Conservation (phyloP, 176 grass and related monocot genomes). For the Cocos nucifera region DNA sequence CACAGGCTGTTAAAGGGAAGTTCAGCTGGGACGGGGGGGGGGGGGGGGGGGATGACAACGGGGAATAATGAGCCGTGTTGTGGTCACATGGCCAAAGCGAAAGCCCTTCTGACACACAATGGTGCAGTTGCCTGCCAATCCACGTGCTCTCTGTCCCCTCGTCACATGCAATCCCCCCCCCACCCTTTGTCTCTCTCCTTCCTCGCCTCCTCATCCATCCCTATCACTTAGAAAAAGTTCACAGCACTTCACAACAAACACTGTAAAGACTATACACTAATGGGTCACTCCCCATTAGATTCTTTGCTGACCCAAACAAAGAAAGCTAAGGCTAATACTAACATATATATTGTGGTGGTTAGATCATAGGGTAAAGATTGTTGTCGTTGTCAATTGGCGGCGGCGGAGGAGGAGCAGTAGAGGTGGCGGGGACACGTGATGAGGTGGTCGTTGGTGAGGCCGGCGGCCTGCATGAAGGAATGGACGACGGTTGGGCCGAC, state of each 20-base stretch:
- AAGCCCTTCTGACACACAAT: slow-evolving; percentile 3
- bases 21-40: not conserved
- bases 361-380: slow-evolving; percentile 14
- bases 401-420: slow-evolving; percentile 23
- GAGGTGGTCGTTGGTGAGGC: slow-evolving; percentile 95
- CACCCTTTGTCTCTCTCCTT: no score
- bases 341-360: slow-evolving; percentile 7
- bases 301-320: not conserved
- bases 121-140: slow-evolving; percentile 12
- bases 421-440: slow-evolving; percentile 87
- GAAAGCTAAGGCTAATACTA: no score
- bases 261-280: slow-evolving; percentile 5
- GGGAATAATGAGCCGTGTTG: slow-evolving; percentile 8
- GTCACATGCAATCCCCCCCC: no score
- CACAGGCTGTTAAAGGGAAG: no score
- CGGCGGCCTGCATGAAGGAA: slow-evolving; percentile 93
- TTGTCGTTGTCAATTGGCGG: slow-evolving; percentile 3
- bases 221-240: no score
- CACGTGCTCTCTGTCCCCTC: not conserved
- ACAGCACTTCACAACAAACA: not conserved
- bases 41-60: not conserved
- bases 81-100: slow-evolving; percentile 12
- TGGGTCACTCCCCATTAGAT: not conserved
- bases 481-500: slow-evolving; percentile 88
- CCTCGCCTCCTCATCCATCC: no score